Evolutionary conservation across 2,329 filamentous ascomycete species (phyloP), one percentile per base, ranked within the genome.

Genomic region (Fusarium longipes): DNA sequence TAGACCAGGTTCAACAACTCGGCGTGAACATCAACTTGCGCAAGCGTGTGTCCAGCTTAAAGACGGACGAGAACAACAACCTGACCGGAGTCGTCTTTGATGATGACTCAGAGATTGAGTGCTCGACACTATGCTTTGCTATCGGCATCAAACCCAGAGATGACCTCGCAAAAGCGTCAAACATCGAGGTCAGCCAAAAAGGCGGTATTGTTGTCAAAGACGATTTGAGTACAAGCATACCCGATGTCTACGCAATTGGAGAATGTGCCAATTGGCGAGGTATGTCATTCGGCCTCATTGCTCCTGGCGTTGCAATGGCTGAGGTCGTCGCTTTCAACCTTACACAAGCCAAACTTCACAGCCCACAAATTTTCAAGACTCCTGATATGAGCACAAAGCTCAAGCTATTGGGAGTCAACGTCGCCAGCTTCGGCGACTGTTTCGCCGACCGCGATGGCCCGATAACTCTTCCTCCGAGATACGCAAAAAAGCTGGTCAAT

Each of bases 361-460:
- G 87, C 8, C 87, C 87, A 3, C 84, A 91, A 30, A 82, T 82
- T 29, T 97, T 96, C 82, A 93, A 92, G 77, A 82, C 89, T 6
- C 94, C 93, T 0, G 93, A 97, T 76, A 82, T 97, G 38, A 97
- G 93, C 82, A 97, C 93, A 0, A 97, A 97, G 76, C 82, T 97
- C 29, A 97, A 97, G 82, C 82, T 97, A 1, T 84, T 97, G 0
- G 93, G 93, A 1, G 93, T 97, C 10, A 92, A 97, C 68, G 94
- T 97, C 6, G 94, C 94, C 18, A 96, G 92, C 74, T 97, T 97
- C 75, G 93, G 94, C 1, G 94, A 97, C 76, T 97, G 94, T 82
- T 97, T 97, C 69, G 93, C 93, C 0, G 93, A 97, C 72, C 83
- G 91, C 29, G 92, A 97, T 74, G 93, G 93, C 0, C 92, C 93